These are phyloP conservation scores for Ajuga reptans DNA, from an alignment of 305 asterid species.

Conservation along the genomic window DNA sequence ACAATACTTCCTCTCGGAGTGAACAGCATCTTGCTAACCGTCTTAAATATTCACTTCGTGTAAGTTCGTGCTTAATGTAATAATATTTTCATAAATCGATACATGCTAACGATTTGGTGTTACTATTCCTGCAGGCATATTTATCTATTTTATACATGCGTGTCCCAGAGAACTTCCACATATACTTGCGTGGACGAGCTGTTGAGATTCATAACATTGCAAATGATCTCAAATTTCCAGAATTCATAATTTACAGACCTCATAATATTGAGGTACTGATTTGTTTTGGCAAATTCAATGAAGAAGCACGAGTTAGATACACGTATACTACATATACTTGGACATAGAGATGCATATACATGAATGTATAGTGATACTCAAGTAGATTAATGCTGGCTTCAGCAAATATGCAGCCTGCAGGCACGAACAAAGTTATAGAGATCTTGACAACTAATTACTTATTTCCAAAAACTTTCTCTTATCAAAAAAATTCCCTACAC, in stretches of 20 bases:
- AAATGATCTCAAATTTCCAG: constrained; percentile 63
- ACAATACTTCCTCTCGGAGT: constrained; percentile 24
- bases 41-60: constrained; percentile 75
- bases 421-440: background rate
- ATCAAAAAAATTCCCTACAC: too few species aligned
- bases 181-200: constrained; percentile 58
- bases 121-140: constrained; percentile 58
- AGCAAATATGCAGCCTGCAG: constrained; percentile 7
- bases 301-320: constrained; percentile 5
- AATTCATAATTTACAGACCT: constrained; percentile 72
- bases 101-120: constrained; percentile 21
- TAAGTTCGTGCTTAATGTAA: constrained; percentile 31
- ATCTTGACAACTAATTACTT: background rate
- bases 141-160: constrained; percentile 69
- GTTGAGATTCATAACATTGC: constrained; percentile 69
- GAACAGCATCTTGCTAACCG: constrained; percentile 79
- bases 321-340: background rate
- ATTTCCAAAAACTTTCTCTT: background rate
- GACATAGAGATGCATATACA: background rate
- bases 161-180: constrained; percentile 48
- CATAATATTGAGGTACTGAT: constrained; percentile 49
- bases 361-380: background rate
- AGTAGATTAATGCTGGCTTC: background rate
- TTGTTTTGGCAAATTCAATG: constrained; percentile 19
- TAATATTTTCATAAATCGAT: constrained; percentile 7